Evolutionary conservation across 768 basidiomycete genomes (phyloP).

Genomic region (Neoboletus magnificus): DNA sequence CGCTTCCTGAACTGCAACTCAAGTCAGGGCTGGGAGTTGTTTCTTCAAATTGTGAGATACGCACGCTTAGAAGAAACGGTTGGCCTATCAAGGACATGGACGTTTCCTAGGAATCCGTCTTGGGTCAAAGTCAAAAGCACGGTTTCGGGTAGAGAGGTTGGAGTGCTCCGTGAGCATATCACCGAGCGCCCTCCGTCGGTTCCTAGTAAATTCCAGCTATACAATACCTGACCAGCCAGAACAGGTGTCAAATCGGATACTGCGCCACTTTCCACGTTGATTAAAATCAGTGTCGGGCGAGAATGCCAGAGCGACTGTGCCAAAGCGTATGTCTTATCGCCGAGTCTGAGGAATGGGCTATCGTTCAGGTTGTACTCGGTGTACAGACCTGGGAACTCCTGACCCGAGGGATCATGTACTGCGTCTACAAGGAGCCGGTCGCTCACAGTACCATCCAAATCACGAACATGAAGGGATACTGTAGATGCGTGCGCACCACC

Average conservation of each 20-base stretch:
- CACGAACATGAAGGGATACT: slow-evolving; percentile 44
- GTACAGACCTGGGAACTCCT: slow-evolving; percentile 63
- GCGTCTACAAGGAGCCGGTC: slow-evolving; percentile 38
- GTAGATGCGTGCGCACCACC: slow-evolving; percentile 64
- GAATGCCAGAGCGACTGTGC: slow-evolving; percentile 44
- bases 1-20: slow-evolving; percentile 35
- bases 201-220: slow-evolving; percentile 54
- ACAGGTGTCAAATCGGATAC: slow-evolving; percentile 34
- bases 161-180: slow-evolving; percentile 50
- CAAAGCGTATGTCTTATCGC: slow-evolving; percentile 21
- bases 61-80: slow-evolving; percentile 39
- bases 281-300: slow-evolving; percentile 45
- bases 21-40: not conserved
- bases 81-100: slow-evolving; percentile 45
- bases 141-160: slow-evolving; percentile 45
- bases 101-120: slow-evolving; percentile 19
- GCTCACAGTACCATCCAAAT: slow-evolving; percentile 26
- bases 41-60: not conserved
- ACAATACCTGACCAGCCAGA: slow-evolving; percentile 21
- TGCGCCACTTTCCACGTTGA: slow-evolving; percentile 40
- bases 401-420: slow-evolving; percentile 36
- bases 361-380: slow-evolving; percentile 45
- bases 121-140: slow-evolving; percentile 41
- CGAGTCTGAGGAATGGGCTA: slow-evolving; percentile 38
- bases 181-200: slow-evolving; percentile 43